These are phyloP conservation scores for Aspergillus egyptiacus DNA, from an alignment of 495 filamentous ascomycete species.

Conservation along the genomic window DNA sequence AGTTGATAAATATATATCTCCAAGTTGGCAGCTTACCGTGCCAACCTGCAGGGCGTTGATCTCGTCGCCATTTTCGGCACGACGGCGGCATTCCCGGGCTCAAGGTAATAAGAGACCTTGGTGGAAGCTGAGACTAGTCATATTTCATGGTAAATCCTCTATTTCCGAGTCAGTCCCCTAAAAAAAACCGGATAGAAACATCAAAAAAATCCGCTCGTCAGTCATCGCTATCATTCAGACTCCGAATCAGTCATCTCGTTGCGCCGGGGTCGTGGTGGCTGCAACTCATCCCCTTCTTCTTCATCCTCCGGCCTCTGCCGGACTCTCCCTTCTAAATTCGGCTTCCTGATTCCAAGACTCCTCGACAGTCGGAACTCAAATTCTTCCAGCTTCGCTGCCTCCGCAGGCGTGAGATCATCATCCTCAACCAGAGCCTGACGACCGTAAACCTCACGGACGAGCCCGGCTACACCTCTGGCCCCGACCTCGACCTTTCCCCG, in stretches of 20 bases:
- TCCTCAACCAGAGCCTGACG: slow-evolving; percentile 26
- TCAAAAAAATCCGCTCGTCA: slow-evolving; percentile 3
- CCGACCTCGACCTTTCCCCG: slow-evolving; percentile 84
- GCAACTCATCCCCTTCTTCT: slow-evolving; percentile 10
- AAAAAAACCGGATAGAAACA: too few relatives aligned
- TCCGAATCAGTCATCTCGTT: slow-evolving; percentile 29
- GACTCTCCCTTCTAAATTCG: slow-evolving; percentile 10
- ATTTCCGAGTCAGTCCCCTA: too few relatives aligned
- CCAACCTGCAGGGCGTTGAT: too few relatives aligned
- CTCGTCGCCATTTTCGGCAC: slow-evolving; percentile 99
- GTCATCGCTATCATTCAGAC: slow-evolving; percentile 26
- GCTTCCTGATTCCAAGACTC: slow-evolving; percentile 25
- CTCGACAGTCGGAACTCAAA: slow-evolving; percentile 29
- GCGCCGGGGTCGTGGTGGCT: slow-evolving; percentile 7
- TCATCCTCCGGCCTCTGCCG: slow-evolving; percentile 16
- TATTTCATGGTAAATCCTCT: too few relatives aligned
- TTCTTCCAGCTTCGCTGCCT: slow-evolving; percentile 24
- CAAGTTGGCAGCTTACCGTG: too few relatives aligned
- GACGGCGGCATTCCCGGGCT: slow-evolving; percentile 99
- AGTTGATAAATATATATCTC: too few relatives aligned
- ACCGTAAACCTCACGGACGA: slow-evolving; percentile 61
- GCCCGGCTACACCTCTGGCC: slow-evolving; percentile 58
- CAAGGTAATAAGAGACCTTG: slow-evolving; percentile 79
- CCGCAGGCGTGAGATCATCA: slow-evolving; percentile 42
- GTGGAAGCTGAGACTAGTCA: too few relatives aligned